phyloP scores from a whole-genome alignment of 495 filamentous ascomycete species.

The Saxispiralis lemnorum region DNA sequence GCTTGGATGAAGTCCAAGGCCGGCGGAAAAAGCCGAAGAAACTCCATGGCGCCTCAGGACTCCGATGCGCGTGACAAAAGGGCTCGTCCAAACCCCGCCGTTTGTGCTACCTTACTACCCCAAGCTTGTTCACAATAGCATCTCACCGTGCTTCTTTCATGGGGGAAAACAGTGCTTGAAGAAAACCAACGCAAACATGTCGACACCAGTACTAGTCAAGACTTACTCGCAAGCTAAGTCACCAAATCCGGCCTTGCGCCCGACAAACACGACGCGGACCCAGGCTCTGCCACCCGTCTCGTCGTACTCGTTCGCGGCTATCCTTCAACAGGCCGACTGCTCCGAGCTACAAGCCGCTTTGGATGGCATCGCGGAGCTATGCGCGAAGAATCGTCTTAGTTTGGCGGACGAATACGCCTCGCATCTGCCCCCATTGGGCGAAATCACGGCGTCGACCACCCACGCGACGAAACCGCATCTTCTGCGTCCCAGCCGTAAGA shows the following conservation, averaged over 20 bases:
- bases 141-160: too few relatives aligned
- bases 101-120: too few relatives aligned
- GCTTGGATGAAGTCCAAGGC: too few relatives aligned
- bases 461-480: neutral
- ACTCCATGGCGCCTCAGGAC: too few relatives aligned
- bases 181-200: neutral
- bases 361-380: constrained; percentile 47
- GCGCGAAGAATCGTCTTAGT: constrained; percentile 41
- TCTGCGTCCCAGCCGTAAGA: constrained; percentile 8
- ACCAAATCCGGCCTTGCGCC: neutral
- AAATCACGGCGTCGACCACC: constrained; percentile 25
- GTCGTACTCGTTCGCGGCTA: constrained; percentile 42
- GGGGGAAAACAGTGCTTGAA: too few relatives aligned
- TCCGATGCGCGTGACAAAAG: too few relatives aligned
- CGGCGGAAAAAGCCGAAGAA: too few relatives aligned
- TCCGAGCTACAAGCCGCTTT: constrained; percentile 39
- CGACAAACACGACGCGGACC: neutral
- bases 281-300: constrained; percentile 12
- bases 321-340: constrained; percentile 37
- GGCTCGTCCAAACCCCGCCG: too few relatives aligned
- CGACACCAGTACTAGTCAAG: constrained; percentile 1
- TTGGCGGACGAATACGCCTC: constrained; percentile 47
- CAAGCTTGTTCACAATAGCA: too few relatives aligned
- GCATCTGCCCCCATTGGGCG: constrained; percentile 43
- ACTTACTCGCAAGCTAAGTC: neutral